These are phyloP conservation scores for Stentor coeruleus DNA, from an alignment of 73 alveolate genomes.

Conservation along the genomic window DNA sequence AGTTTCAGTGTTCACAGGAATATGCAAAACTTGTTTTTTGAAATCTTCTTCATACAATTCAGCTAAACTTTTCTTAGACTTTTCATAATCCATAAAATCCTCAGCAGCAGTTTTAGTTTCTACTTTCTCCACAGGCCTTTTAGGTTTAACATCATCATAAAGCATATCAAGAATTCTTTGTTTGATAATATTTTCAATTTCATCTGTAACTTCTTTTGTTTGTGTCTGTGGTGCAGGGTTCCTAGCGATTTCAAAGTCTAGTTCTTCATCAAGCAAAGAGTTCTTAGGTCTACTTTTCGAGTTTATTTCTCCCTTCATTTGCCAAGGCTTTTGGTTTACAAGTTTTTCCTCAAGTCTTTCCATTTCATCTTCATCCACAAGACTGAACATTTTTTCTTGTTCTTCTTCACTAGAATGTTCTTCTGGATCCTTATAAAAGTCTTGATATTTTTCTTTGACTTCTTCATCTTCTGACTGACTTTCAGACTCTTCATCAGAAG, in stretches of 20 bases:
- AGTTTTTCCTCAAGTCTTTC: constrained; percentile 41
- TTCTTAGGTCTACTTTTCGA: constrained; percentile 46
- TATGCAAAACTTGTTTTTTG: constrained; percentile 29
- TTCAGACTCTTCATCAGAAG: constrained; percentile 18
- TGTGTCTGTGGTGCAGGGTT: constrained; percentile 42
- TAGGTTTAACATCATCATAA: constrained; percentile 60
- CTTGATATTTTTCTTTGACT: constrained; percentile 24
- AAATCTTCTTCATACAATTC: constrained; percentile 62
- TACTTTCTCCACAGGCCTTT: constrained; percentile 30
- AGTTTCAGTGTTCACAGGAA: constrained; percentile 34
- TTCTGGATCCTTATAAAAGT: constrained; percentile 28
- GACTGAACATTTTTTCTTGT: constrained; percentile 28
- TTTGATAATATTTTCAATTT: constrained; percentile 49
- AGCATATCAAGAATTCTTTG: constrained; percentile 52
- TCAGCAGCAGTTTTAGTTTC: constrained; percentile 35
- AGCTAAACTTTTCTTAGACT: constrained; percentile 59
- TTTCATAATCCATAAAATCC: constrained; percentile 46
- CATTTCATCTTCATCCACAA: constrained; percentile 34
- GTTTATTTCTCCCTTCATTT: constrained; percentile 50
- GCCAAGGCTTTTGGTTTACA: constrained; percentile 51
- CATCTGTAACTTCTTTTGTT: constrained; percentile 35
- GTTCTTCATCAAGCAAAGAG: constrained; percentile 42
- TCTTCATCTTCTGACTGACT: constrained; percentile 31
- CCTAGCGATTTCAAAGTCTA: constrained; percentile 50
- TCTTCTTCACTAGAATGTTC: constrained; percentile 32